Conservation (phyloP, 805 yeast genomes). For the Debaryomyces hansenii region DNA sequence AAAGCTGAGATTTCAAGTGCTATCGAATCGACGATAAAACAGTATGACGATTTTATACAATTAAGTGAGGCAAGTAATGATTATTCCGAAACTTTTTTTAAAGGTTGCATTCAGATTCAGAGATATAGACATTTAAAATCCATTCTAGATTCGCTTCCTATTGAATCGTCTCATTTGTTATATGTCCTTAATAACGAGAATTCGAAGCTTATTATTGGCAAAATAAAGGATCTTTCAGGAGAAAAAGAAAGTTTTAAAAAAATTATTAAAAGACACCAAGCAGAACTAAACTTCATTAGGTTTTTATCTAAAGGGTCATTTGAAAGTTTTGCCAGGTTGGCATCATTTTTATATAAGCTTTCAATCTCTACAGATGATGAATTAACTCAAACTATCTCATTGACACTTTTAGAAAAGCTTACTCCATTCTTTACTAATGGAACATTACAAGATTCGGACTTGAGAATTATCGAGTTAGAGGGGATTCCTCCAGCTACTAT, state of each 20-base stretch:
- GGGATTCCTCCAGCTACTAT: not conserved
- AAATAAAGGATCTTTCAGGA: conserved; percentile 6
- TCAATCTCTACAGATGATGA: not conserved
- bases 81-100: conserved; percentile 14
- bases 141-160: conserved; percentile 15
- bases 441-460: conserved; percentile 1
- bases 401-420: conserved; percentile 2
- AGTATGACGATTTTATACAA: conserved; percentile 15
- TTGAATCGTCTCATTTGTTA: conserved; percentile 8
- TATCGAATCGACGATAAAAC: conserved; percentile 15
- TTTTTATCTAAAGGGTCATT: conserved; percentile 1
- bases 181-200: conserved; percentile 11
- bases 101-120: conserved; percentile 22
- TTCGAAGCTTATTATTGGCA: conserved; percentile 3
- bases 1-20: conserved; percentile 15
- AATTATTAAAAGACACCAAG: not conserved
- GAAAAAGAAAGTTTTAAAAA: conserved; percentile 1
- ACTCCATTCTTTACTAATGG: conserved; percentile 11
- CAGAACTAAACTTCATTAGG: conserved; percentile 8
- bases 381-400: not conserved
- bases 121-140: conserved; percentile 21
- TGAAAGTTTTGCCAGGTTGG: conserved; percentile 8
- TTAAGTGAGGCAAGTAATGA: conserved; percentile 6
- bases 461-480: not conserved
- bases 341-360: conserved; percentile 6